Conservation (phyloP, 2,329 filamentous ascomycete genomes). For the Sporothrix globosa region DNA sequence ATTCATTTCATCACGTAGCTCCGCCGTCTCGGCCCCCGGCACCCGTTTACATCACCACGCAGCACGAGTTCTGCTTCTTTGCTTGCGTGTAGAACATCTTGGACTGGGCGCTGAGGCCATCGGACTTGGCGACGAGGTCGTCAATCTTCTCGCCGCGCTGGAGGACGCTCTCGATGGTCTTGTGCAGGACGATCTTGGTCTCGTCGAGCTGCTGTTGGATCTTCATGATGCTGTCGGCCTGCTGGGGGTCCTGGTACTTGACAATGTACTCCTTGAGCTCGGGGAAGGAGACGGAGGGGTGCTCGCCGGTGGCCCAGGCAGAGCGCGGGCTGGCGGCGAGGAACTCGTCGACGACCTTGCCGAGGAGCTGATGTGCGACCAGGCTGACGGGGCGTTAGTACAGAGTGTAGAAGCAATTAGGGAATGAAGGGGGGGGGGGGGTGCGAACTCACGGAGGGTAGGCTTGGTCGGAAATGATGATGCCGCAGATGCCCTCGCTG, state of each 20-base stretch:
- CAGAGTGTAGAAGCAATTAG: too few species aligned
- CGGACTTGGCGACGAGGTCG: constrained; percentile 88
- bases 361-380: constrained; percentile 83
- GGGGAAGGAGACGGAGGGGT: constrained; percentile 62
- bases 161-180: constrained; percentile 86
- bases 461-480: constrained; percentile 76
- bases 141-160: constrained; percentile 97
- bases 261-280: constrained; percentile 75
- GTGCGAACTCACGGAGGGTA: constrained; percentile 59
- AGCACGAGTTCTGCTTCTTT: constrained; percentile 82
- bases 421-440: too few species aligned
- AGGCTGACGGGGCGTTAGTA: constrained; percentile 45
- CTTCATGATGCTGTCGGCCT: constrained; percentile 91
- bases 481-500: constrained; percentile 72
- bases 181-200: constrained; percentile 95
- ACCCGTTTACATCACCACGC: constrained; percentile 63
- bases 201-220: constrained; percentile 97
- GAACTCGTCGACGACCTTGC: constrained; percentile 88
- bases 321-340: constrained; percentile 68
- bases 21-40: too few species aligned
- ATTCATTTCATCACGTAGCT: not conserved
- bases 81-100: constrained; percentile 96
- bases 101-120: constrained; percentile 85
- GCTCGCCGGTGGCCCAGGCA: constrained; percentile 62
- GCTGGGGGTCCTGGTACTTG: constrained; percentile 79